A percentile compares a stretch with the other conserved stretches of the same genome.
Evolutionary conservation across 169 alveolate species (phyloP).

Genomic region (Babesia microti): DNA sequence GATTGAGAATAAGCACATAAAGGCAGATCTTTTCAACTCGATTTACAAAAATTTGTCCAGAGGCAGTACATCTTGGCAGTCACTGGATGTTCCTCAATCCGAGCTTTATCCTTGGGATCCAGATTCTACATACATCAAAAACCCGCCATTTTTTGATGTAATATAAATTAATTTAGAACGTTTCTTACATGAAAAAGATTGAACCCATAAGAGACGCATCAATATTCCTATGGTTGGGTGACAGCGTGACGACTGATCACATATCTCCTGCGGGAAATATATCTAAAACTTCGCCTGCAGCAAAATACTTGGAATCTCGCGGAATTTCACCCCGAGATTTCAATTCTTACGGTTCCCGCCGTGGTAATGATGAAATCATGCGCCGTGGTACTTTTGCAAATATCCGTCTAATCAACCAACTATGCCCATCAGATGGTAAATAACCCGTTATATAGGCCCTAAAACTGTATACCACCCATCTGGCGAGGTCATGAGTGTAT

Average conservation of each 20-base stretch:
- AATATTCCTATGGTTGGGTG: slow-evolving; percentile 76
- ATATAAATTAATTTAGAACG: slow-evolving; percentile 37
- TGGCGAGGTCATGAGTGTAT: slow-evolving; percentile 73
- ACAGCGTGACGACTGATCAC: slow-evolving; percentile 93
- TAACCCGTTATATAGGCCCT: slow-evolving; percentile 90
- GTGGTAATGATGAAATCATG: slow-evolving; percentile 95
- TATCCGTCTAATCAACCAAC: slow-evolving; percentile 83
- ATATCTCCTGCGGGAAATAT: slow-evolving; percentile 96
- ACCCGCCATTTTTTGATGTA: slow-evolving; percentile 86
- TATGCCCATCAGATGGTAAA: too few species aligned
- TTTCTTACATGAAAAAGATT: slow-evolving; percentile 20
- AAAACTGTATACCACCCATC: slow-evolving; percentile 80
- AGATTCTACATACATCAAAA: slow-evolving; percentile 85
- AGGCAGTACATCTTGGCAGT: slow-evolving; percentile 85
- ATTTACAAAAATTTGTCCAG: slow-evolving; percentile 75
- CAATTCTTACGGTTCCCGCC: slow-evolving; percentile 91
- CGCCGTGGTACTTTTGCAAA: slow-evolving; percentile 94
- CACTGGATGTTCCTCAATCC: slow-evolving; percentile 73
- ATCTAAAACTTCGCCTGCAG: slow-evolving; percentile 87
- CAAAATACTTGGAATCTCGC: slow-evolving; percentile 65
- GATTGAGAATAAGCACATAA: slow-evolving; percentile 64
- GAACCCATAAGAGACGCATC: slow-evolving; percentile 56
- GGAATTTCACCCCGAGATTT: slow-evolving; percentile 80
- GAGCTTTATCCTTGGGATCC: slow-evolving; percentile 82
- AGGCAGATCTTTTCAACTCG: slow-evolving; percentile 84